These are phyloP conservation scores for Sclerotinia subarctica DNA, from an alignment of 2,329 filamentous ascomycete species.

Conservation along the genomic window DNA sequence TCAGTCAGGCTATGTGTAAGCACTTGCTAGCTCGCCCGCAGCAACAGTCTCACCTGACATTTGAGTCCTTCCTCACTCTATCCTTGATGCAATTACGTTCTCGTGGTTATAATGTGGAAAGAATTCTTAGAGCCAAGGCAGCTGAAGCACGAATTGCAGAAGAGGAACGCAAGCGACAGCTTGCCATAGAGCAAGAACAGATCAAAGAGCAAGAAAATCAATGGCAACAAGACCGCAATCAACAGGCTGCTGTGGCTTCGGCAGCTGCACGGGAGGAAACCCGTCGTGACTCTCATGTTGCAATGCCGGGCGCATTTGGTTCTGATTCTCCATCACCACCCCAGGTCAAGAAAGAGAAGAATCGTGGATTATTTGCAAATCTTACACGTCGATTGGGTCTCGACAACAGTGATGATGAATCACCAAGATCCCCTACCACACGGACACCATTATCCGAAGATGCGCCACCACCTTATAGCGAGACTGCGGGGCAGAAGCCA, in stretches of 20 bases:
- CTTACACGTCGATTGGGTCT: conserved; percentile 68
- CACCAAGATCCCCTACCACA: conserved; percentile 9
- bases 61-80: conserved; percentile 86
- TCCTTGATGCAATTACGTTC: conserved; percentile 77
- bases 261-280: conserved; percentile 26
- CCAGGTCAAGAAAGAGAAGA: conserved; percentile 44
- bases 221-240: conserved; percentile 39
- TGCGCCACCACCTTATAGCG: conserved; percentile 34
- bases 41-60: conserved; percentile 82
- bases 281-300: conserved; percentile 42
- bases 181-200: conserved; percentile 68
- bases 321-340: conserved; percentile 55
- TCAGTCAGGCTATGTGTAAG: conserved; percentile 82
- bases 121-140: conserved; percentile 83
- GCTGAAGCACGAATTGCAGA: conserved; percentile 86
- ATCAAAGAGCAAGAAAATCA: conserved; percentile 58
- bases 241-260: conserved; percentile 24
- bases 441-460: conserved; percentile 15
- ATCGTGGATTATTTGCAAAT: conserved; percentile 58
- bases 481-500: conserved; percentile 24
- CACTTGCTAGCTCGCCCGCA: conserved; percentile 78
- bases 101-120: conserved; percentile 94
- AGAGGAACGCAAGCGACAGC: conserved; percentile 69
- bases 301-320: conserved; percentile 72
- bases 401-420: conserved; percentile 43